Evolutionary conservation across 176 grass and related monocot genomes (phyloP).

Genomic region (Pontederia paniculata): DNA sequence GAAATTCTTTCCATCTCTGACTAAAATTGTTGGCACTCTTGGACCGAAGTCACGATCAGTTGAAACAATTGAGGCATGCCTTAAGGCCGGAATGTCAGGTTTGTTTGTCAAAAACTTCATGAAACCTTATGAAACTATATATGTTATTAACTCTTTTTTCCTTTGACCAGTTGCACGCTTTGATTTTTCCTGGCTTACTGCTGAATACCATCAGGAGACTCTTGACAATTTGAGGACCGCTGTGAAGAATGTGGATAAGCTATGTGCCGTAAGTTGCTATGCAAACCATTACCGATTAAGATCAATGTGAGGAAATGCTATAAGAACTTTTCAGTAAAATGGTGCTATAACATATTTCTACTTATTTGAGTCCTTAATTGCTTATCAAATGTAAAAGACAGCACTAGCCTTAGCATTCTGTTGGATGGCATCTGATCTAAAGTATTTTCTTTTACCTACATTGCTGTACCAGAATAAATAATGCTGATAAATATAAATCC

Average conservation of each 20-base stretch:
- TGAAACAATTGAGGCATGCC: slow-evolving; percentile 79
- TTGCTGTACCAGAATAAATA: background rate
- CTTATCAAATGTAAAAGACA: no score
- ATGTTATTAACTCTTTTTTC: background rate
- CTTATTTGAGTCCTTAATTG: no score
- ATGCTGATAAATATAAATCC: no score
- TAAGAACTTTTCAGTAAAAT: no score
- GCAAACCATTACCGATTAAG: no score
- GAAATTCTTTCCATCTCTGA: slow-evolving; percentile 95
- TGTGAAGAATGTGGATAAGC: slow-evolving; percentile 77
- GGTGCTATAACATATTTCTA: no score
- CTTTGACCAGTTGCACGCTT: slow-evolving; percentile 61
- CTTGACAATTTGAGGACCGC: slow-evolving; percentile 85
- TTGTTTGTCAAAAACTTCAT: background rate
- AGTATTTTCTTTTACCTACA: background rate
- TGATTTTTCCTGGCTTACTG: slow-evolving; percentile 83
- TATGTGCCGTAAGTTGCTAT: slow-evolving; percentile 53
- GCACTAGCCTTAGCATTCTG: no score
- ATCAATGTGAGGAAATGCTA: no score
- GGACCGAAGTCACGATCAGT: slow-evolving; percentile 84
- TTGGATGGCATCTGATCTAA: no score
- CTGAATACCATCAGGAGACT: slow-evolving; percentile 88
- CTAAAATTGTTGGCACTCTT: slow-evolving; percentile 94
- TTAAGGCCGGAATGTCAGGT: slow-evolving; percentile 99
- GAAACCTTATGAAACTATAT: no score